Percentiles rank a stretch among this genome's conserved stretches.
phyloP scores from a whole-genome alignment of 306 rosid genomes.

The Glycine soja region DNA sequence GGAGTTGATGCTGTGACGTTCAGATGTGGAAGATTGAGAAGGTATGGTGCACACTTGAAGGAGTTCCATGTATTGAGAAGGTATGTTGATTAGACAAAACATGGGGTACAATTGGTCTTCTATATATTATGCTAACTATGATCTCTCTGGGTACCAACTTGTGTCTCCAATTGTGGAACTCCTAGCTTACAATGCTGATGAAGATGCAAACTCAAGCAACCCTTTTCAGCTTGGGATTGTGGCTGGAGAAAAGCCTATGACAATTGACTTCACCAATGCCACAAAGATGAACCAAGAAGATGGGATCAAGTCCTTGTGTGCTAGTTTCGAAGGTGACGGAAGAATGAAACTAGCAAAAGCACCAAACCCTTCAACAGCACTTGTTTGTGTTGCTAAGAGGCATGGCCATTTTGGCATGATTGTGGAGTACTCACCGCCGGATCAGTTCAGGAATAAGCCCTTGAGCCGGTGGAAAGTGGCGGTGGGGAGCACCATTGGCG shows the following conservation, averaged over 20 bases:
- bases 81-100: conserved; percentile 77
- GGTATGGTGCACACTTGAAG: conserved; percentile 81
- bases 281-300: conserved; percentile 49
- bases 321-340: conserved; percentile 82
- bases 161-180: conserved; percentile 85
- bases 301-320: conserved; percentile 66
- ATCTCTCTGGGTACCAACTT: conserved; percentile 74
- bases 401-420: conserved; percentile 93
- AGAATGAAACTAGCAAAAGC: conserved; percentile 71
- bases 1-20: conserved; percentile 62
- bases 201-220: conserved; percentile 60
- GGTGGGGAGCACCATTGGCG: conserved; percentile 83
- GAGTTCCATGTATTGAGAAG: conserved; percentile 95
- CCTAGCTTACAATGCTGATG: conserved; percentile 80
- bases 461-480: conserved; percentile 83
- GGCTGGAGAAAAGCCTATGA: conserved; percentile 69
- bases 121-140: conserved; percentile 70
- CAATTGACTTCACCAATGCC: conserved; percentile 68
- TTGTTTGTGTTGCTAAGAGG: conserved; percentile 70
- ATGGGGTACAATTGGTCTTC: conserved; percentile 84
- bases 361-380: conserved; percentile 53
- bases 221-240: conserved; percentile 84
- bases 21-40: conserved; percentile 85
- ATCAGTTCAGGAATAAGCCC: conserved; percentile 52
- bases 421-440: conserved; percentile 58